phyloP scores from a whole-genome alignment of 176 grass and related monocot species.

The Triticum turgidum region DNA sequence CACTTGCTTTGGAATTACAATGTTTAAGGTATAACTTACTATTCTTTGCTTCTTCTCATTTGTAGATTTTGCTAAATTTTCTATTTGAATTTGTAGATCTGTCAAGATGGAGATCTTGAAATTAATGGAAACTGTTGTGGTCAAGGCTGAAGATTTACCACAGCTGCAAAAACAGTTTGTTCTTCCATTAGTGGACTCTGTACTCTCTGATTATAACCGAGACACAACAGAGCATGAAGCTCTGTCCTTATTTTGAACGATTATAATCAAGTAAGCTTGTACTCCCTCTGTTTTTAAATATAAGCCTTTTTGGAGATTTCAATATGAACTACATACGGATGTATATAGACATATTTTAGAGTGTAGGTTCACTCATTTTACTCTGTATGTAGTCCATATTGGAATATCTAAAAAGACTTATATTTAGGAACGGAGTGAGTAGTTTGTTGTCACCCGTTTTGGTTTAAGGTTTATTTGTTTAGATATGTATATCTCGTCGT shows the following conservation, averaged over 20 bases:
- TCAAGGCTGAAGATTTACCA: slow-evolving; percentile 90
- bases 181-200: slow-evolving; percentile 93
- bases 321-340: too few relatives aligned
- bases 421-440: slow-evolving; percentile 5
- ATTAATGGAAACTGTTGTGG: slow-evolving; percentile 89
- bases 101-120: slow-evolving; percentile 91
- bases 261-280: slow-evolving; percentile 53
- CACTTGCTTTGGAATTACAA: too few relatives aligned
- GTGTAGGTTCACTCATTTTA: too few relatives aligned
- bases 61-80: slow-evolving; percentile 53
- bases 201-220: slow-evolving; percentile 79
- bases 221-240: slow-evolving; percentile 96
- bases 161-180: slow-evolving; percentile 90
- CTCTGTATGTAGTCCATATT: too few relatives aligned
- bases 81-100: slow-evolving; percentile 51
- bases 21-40: too few relatives aligned
- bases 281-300: too few relatives aligned
- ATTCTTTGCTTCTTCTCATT: slow-evolving; percentile 81
- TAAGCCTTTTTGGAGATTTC: too few relatives aligned
- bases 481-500: too few relatives aligned
- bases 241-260: slow-evolving; percentile 79
- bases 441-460: neutral
- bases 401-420: slow-evolving; percentile 28
- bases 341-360: too few relatives aligned
- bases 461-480: neutral